A percentile compares a stretch with the other conserved stretches of the same genome.
These are phyloP conservation scores for Aspergillus viridinutans DNA, from an alignment of 2,329 filamentous ascomycete genomes.

Conservation along the genomic window DNA sequence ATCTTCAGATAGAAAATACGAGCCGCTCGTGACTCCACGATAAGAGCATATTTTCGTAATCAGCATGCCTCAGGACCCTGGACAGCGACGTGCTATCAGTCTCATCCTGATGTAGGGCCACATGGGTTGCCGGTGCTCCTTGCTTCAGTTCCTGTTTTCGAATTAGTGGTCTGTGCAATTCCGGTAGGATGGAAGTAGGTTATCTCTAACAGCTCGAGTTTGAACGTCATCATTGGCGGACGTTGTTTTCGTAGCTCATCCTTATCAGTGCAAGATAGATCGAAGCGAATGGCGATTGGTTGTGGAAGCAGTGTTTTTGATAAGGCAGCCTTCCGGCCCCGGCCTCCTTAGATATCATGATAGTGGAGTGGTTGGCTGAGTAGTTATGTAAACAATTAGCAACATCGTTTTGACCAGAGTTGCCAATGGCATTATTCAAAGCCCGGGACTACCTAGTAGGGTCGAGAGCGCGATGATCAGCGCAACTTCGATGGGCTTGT, in stretches of 20 bases:
- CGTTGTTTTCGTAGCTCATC: constrained; percentile 2
- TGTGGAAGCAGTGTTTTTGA: background rate
- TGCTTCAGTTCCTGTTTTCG: background rate
- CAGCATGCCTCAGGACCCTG: background rate
- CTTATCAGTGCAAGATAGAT: constrained; percentile 3
- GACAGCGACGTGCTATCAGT: background rate
- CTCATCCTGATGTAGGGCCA: background rate
- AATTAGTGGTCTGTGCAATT: background rate
- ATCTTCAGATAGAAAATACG: background rate
- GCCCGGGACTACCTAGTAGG: background rate
- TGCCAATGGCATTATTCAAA: background rate
- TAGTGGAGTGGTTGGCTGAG: background rate
- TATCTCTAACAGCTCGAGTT: background rate
- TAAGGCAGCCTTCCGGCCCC: background rate
- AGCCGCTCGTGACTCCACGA: background rate
- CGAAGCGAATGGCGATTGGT: background rate
- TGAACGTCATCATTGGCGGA: background rate
- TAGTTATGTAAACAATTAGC: background rate
- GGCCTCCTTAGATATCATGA: background rate
- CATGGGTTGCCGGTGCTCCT: background rate
- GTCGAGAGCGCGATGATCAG: background rate
- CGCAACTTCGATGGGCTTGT: background rate
- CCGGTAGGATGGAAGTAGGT: background rate
- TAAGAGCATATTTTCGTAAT: background rate
- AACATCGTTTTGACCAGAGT: background rate